A percentile compares a stretch with the other conserved stretches of the same genome.
Conservation (phyloP, 345 rosid species). For the Salix purpurea region DNA sequence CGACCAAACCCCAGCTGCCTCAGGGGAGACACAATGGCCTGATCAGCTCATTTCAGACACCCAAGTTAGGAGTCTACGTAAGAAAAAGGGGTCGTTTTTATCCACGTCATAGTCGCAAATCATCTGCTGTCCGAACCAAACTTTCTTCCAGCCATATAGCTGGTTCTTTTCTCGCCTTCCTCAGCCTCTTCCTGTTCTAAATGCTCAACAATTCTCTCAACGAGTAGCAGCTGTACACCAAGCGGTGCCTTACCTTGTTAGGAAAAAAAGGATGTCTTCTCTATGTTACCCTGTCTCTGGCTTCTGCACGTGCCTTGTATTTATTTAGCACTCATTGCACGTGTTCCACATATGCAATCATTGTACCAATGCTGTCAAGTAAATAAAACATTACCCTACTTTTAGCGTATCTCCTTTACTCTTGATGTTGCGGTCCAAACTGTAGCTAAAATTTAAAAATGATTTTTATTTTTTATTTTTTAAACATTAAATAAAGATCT, state of each 20-base stretch:
- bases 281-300: too few species aligned
- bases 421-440: too few species aligned
- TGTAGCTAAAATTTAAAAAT: too few species aligned
- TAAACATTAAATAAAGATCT: too few species aligned
- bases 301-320: background rate
- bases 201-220: background rate
- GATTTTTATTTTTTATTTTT: too few species aligned
- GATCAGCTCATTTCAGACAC: background rate
- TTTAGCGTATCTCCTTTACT: background rate
- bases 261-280: too few species aligned
- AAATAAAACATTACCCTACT: background rate
- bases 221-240: background rate
- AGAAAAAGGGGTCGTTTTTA: background rate
- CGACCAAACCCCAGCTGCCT: background rate
- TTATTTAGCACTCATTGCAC: background rate
- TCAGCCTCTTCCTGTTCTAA: constrained; percentile 11
- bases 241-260: background rate
- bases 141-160: constrained; percentile 1
- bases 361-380: background rate
- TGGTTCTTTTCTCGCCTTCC: constrained; percentile 5
- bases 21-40: background rate
- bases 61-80: constrained; percentile 11
- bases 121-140: constrained; percentile 8
- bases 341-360: background rate
- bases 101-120: constrained; percentile 1